These are phyloP conservation scores for Cladosporium velox DNA, from an alignment of 2,329 filamentous ascomycete genomes.

Conservation along the genomic window DNA sequence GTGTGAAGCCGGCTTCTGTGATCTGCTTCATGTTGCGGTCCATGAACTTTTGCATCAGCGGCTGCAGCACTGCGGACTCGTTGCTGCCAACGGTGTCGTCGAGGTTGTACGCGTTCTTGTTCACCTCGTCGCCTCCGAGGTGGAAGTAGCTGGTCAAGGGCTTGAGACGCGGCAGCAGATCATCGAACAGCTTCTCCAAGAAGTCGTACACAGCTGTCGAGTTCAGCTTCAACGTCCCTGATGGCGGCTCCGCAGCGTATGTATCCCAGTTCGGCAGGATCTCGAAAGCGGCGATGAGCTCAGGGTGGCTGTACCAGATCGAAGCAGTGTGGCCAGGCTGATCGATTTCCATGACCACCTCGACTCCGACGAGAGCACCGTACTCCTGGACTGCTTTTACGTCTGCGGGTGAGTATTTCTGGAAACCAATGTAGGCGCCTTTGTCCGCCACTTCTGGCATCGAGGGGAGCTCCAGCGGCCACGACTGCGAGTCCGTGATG, in stretches of 20 bases:
- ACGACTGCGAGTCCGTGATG: constrained; percentile 80
- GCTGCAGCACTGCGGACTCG: constrained; percentile 63
- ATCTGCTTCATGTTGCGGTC: constrained; percentile 69
- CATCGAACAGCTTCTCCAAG: constrained; percentile 70
- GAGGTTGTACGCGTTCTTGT: constrained; percentile 70
- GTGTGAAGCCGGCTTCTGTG: constrained; percentile 63
- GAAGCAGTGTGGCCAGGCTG: constrained; percentile 77
- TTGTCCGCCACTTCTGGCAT: constrained; percentile 71
- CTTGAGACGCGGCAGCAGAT: constrained; percentile 70
- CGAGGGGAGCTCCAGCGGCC: constrained; percentile 77
- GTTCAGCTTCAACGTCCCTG: constrained; percentile 73
- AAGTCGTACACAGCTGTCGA: constrained; percentile 69
- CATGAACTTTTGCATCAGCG: constrained; percentile 77
- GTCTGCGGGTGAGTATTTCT: constrained; percentile 68
- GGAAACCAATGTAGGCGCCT: constrained; percentile 69
- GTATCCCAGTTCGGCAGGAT: constrained; percentile 55
- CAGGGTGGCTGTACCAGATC: constrained; percentile 66
- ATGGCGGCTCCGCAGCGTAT: constrained; percentile 58
- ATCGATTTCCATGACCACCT: constrained; percentile 75
- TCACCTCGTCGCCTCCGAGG: constrained; percentile 85
- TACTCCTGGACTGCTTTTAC: constrained; percentile 69
- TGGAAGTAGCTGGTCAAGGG: constrained; percentile 78
- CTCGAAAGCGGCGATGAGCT: constrained; percentile 68
- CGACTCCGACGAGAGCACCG: constrained; percentile 66
- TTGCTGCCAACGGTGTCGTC: constrained; percentile 73